Evolutionary conservation across 441 rosid species (phyloP), one percentile per base, ranked within the genome.

Genomic region (Erodium texanum): DNA sequence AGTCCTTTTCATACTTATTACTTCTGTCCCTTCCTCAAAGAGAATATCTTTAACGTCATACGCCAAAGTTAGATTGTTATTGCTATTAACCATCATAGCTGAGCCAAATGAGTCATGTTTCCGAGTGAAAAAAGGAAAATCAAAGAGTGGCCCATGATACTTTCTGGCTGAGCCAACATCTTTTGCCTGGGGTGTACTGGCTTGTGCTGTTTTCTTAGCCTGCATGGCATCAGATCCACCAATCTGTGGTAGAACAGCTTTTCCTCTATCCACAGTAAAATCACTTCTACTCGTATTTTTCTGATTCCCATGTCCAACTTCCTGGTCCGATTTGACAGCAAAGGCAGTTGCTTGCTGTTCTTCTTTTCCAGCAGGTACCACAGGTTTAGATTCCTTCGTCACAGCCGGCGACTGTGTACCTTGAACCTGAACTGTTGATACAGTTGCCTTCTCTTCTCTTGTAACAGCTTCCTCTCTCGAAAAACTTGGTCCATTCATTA

Each of bases 91-190:
- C 79, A 85, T 75, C 69, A 88, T 82, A 20, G 84, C 69, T 24
- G 97, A 86, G 59, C 96, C 97, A 76, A 83, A 77, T 3, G 99
- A 85, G 73, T 96, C 98, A 71, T 89, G 92, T 71, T 93, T 96
- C 78, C 99, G 93, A 66, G 99, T 93, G 77, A 96, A 96, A 75
- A 89, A 90, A 64, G 99, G 96, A 78, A 96, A 96, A 88, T 96
- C 99, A 87, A 96, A 96, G 38, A 96, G 79, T 7, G 98, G 99
- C 38, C 99, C 99, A 65, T 96, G 97, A 83, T 96, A 96, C 82
- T 93, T 96, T 78, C 99, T 82, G 65, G 92, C 83, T 70, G 93
- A 81, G 78, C 88, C 84, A 66, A 74, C 65, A 79, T 93, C 98
- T 82, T 88, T 96, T 62, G 87, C 76, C 78, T 80, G 91, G 36